Percentiles rank a stretch among this genome's conserved stretches.
Conservation (phyloP, 371 early-diverging fungal species). For the Mortierella sp. region DNA sequence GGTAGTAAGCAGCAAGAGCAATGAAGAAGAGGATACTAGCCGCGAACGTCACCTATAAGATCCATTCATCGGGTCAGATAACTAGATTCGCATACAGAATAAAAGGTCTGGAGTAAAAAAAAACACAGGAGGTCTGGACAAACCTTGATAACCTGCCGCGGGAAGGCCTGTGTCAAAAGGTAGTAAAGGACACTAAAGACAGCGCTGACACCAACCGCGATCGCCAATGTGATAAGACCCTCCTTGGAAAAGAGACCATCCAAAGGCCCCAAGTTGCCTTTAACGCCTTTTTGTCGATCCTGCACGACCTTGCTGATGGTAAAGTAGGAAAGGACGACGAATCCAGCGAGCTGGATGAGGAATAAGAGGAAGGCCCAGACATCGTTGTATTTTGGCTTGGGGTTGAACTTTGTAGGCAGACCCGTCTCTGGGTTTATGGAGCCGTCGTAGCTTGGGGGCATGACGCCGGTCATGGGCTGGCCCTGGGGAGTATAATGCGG, state of each 20-base stretch:
- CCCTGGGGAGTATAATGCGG: constrained; percentile 17
- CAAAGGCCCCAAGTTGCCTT: not conserved
- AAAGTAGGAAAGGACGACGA: constrained; percentile 54
- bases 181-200: constrained; percentile 36
- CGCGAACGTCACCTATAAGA: constrained; percentile 59
- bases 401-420: constrained; percentile 52
- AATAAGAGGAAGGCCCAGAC: constrained; percentile 66
- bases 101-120: not conserved
- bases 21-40: constrained; percentile 32
- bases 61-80: too few relatives aligned
- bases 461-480: constrained; percentile 24
- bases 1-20: constrained; percentile 28
- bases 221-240: constrained; percentile 35
- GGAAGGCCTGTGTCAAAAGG: constrained; percentile 40
- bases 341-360: constrained; percentile 56
- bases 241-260: constrained; percentile 22
- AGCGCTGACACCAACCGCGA: constrained; percentile 35
- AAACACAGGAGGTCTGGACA: not conserved
- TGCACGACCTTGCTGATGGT: constrained; percentile 34
- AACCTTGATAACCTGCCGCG: constrained; percentile 40
- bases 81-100: not conserved
- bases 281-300: not conserved
- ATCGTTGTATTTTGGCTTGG: constrained; percentile 58
- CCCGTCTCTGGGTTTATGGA: constrained; percentile 43
- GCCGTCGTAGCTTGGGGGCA: constrained; percentile 42